Base-by-base conservation (phyloP, 1,284 basidiomycete genomes). In the Bjerkandera adusta region DNA sequence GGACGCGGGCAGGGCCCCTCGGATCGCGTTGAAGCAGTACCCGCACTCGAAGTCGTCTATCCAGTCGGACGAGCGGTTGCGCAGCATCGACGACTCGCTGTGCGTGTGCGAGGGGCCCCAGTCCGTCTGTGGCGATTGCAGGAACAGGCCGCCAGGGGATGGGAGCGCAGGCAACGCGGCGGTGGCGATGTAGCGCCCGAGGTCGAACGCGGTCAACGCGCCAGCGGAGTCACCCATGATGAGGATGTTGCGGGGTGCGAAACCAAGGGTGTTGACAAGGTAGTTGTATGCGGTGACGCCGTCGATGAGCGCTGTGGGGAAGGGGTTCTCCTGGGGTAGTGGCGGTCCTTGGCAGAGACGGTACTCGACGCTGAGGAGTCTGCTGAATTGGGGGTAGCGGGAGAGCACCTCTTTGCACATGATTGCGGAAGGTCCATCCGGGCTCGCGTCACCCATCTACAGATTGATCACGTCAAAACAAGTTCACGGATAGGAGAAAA, bases 81-180 rank as follows among this genome's bases (percentile, higher is more conserved):
- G 62, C 16, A 15, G 22, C 27, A 51, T 50, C 39, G 73, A 73
- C 4, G 66, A 67, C 3, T 53, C 59, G 0, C 68, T 57, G 7
- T 57, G 46, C 13, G 58, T 49, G 50, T 73, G 67, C 6, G 68
- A 69, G 4, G 51, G 54, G 20, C 70, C 64, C 3, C 82, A 55
- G 56, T 87, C 84, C n/a, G 62, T 59, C 78, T 79, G 83, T 0
- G 81, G 81, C 1, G 81, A 83, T 40, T 77, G 64, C 6, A 79
- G 66, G 13, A 86, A 40, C 21, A 62, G 33, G 33, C 49, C 48
- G 16, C 56, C 54, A 2, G 52, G 44, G 1, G 82, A 79, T 27
- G 72, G 67, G 10, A 59, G 57, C 10, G 35, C 5, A 11, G 42
- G 32, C 3, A 47, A 10, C 11, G 27, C 36, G n/a, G 48, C 26